Base-by-base conservation (phyloP, 768 basidiomycete species). In the Collybia sordida region DNA sequence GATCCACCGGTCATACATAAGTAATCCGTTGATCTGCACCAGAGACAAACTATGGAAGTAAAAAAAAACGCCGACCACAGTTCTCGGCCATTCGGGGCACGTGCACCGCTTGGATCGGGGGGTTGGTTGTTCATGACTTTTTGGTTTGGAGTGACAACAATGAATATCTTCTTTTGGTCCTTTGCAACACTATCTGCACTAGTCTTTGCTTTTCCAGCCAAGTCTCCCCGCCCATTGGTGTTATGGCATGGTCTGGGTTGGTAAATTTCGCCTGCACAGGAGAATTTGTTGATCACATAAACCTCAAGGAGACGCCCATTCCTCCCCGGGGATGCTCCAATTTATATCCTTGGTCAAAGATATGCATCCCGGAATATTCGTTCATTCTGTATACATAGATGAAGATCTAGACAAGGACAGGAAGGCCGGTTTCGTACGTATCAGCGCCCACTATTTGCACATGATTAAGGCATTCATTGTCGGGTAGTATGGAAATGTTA, bases 221-320 rank as follows among this genome's bases (percentile, higher is more conserved):
- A 35, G 8, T 28, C 51, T 5, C 65, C 59, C 19, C 72, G 84
- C 21, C 84, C 87, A 6, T 72, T 90, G 17, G 87, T 90, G 23
- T 65, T 90, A 44, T 90, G 88, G 88, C 88, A 90, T 65, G 88
- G 88, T 27, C 60, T 90, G 53, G 82, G 77, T 76, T 36, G n/a
- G 59, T 50, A 8, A 31, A 23, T 48, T n/a, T 14, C 27, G 11
- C 22, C 7, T 6, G 21, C 40, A 25, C 47, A 39, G 5, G 24
- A 37, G 31, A 9, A 25, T 22, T 19, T 4, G 15, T 41, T 25
- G 23, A 36, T 50, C 6, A 31, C 37, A 38, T 44, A 3, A 47
- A 27, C 34, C 18, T 35, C 27, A 54, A 75, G 88, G 90, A n/a
- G 92, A 93, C 67, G 81, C 85, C 1, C 80, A 90, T 56, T 72